Evolutionary conservation across 257 asterid genomes (phyloP).

Genomic region (Gentiana macrophylla): DNA sequence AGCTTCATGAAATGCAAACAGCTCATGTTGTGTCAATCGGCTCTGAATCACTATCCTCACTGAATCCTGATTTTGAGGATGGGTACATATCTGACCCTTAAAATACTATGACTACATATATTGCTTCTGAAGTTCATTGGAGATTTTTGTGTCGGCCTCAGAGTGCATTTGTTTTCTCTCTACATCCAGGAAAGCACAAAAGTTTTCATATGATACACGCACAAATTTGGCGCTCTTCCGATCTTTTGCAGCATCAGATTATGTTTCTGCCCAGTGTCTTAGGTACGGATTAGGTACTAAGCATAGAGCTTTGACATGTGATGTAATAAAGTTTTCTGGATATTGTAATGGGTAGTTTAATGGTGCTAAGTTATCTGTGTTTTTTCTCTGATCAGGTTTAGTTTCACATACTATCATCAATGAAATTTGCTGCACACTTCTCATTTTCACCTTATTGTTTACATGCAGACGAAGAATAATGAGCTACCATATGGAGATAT

Average conservation of each 20-base stretch:
- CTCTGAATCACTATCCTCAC: conserved; percentile 55
- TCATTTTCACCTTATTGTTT: no score
- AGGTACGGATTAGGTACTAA: conserved; percentile 28
- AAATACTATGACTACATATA: conserved; percentile 2
- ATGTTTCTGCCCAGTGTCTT: conserved; percentile 93
- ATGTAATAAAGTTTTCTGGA: no score
- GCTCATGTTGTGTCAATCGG: conserved; percentile 93
- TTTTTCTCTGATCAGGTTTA: no score
- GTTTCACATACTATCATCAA: no score
- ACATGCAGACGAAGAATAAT: conserved; percentile 75
- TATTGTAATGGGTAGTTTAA: no score
- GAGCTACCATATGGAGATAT: conserved; percentile 71
- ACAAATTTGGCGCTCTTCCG: conserved; percentile 79
- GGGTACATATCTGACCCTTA: conserved; percentile 48
- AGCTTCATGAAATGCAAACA: conserved; percentile 80
- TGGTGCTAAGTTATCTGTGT: no score
- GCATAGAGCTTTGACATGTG: neutral
- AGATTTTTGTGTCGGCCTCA: neutral
- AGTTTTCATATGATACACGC: conserved; percentile 65
- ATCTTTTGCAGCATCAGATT: conserved; percentile 81
- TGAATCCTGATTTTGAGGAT: conserved; percentile 71
- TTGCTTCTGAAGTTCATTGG: conserved; percentile 1
- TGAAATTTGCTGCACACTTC: no score
- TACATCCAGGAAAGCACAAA: conserved; percentile 39
- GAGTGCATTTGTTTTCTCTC: neutral